Base-by-base conservation (phyloP, 1,284 basidiomycete species). In the Apiotrichum veenhuisii region DNA sequence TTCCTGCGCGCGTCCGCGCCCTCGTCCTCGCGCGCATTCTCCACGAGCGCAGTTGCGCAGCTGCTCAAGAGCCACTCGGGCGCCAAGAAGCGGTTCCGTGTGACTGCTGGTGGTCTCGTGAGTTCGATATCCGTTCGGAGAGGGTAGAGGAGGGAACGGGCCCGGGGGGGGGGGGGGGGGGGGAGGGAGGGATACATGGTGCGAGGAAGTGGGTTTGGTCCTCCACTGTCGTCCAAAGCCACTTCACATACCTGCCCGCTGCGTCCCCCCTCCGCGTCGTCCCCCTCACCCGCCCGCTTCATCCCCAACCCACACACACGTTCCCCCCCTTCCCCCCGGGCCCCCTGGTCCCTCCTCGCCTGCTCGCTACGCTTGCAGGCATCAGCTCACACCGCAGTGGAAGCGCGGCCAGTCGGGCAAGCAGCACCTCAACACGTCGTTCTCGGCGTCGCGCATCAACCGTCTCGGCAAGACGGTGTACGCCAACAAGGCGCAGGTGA, bases 41-140 rank as follows among this genome's bases (percentile, higher is more conserved):
- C 61, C 10, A 57, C 53, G 2, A 43, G 58, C 9, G 12, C 40
- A 18, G 55, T 57, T 17, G 43, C 51, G 18, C 50, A 64, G 42
- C 62, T 69, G 53, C 52, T 72, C 27, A 73, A 72, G 57, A 58
- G 63, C 3, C 71, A 73, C 56, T 64, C 64, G 22, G 70, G 70
- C 11, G 60, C 68, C 26, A 70, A 69, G 62, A 73, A 73, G 63
- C 54, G 71, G n/a, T 73, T 72, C 60, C 52, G 49, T 23, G 34
- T 43, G 18, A 54, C 57, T 20, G 57, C 27, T n/a, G 33, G 49
- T 41, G 57, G 57, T 51, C 37, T 37, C 15, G 57, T 58, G 52
- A 51, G 57, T 51, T 18, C n/a, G n/a, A n/a, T n/a, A n/a, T n/a
- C n/a, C n/a, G 10, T 49, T 9, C 18, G 8, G 36, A 7, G 30